Evolutionary conservation across 2,329 filamentous ascomycete species (phyloP).

Genomic region (Ceratocystiopsis minuta): DNA sequence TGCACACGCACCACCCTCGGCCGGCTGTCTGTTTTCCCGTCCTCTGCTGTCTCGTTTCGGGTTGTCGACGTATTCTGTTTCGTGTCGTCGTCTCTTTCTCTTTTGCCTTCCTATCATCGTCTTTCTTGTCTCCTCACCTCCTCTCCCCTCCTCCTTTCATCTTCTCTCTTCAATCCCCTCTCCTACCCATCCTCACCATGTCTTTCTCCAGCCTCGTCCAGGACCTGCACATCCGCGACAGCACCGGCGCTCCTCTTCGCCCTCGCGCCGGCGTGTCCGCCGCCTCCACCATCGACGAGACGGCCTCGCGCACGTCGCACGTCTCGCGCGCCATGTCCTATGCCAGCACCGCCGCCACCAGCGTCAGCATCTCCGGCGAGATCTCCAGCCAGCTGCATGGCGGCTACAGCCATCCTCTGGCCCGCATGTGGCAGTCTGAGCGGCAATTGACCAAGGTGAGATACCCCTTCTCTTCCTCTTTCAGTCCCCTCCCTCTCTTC

Average conservation of each 20-base stretch:
- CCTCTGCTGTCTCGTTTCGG: too few relatives aligned
- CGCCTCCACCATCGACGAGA: constrained; percentile 38
- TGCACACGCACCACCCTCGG: too few relatives aligned
- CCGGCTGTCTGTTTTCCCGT: too few relatives aligned
- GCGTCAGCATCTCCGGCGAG: constrained; percentile 53
- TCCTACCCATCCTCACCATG: constrained; percentile 22
- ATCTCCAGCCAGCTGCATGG: constrained; percentile 72
- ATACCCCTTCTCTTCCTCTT: neutral
- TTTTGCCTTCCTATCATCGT: too few relatives aligned
- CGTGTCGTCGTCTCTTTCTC: too few relatives aligned
- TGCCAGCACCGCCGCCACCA: constrained; percentile 47
- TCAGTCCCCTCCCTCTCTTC: neutral
- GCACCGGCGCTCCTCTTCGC: constrained; percentile 25
- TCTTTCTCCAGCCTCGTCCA: constrained; percentile 52
- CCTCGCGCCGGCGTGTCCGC: constrained; percentile 26
- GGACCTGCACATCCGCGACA: constrained; percentile 42
- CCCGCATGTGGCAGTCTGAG: constrained; percentile 68
- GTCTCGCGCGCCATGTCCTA: constrained; percentile 48
- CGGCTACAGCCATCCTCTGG: constrained; percentile 65
- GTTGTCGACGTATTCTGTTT: too few relatives aligned
- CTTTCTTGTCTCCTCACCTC: neutral
- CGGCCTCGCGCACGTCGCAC: constrained; percentile 40
- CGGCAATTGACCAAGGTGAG: constrained; percentile 67
- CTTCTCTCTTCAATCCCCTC: neutral
- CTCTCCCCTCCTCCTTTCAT: neutral